phyloP scores from a whole-genome alignment of 176 grass and related monocot genomes.

The Cenchrus americanus region DNA sequence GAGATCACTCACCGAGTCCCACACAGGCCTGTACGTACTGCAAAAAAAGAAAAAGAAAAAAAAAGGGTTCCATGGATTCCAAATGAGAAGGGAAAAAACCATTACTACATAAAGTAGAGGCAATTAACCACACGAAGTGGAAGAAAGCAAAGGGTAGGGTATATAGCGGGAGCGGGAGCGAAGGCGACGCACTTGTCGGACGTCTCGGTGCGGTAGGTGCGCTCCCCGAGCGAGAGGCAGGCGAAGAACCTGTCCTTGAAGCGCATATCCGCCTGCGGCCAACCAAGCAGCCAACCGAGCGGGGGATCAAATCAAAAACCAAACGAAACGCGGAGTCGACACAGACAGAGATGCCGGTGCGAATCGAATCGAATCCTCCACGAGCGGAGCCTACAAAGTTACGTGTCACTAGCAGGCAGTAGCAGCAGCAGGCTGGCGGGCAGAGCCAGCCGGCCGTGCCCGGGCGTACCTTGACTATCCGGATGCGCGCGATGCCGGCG shows the following conservation, averaged over 20 bases:
- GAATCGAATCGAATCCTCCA: constrained; percentile 4
- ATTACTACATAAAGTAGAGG: too few relatives aligned
- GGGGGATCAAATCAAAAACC: background rate
- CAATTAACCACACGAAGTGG: background rate
- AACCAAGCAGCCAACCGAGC: background rate
- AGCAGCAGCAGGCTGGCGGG: background rate
- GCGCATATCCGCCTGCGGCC: constrained; percentile 76
- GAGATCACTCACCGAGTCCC: constrained; percentile 89
- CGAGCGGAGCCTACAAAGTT: background rate
- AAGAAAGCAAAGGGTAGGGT: background rate
- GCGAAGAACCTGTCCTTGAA: constrained; percentile 97
- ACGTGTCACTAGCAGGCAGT: background rate
- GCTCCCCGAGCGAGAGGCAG: constrained; percentile 90
- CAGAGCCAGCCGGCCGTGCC: background rate
- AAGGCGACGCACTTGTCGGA: constrained; percentile 65
- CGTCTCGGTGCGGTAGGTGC: constrained; percentile 80
- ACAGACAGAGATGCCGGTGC: background rate
- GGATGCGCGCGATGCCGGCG: constrained; percentile 84
- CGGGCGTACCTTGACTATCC: constrained; percentile 61
- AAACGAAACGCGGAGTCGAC: background rate
- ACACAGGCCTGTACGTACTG: constrained; percentile 81
- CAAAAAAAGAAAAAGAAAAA: background rate
- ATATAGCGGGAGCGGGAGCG: too few relatives aligned
- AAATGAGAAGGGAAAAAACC: constrained; percentile 24
- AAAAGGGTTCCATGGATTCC: too few relatives aligned